A percentile compares a stretch with the other conserved stretches of the same genome.
phyloP scores from a whole-genome alignment of 2,329 filamentous ascomycete genomes.

The Trematosphaeria pertusa region DNA sequence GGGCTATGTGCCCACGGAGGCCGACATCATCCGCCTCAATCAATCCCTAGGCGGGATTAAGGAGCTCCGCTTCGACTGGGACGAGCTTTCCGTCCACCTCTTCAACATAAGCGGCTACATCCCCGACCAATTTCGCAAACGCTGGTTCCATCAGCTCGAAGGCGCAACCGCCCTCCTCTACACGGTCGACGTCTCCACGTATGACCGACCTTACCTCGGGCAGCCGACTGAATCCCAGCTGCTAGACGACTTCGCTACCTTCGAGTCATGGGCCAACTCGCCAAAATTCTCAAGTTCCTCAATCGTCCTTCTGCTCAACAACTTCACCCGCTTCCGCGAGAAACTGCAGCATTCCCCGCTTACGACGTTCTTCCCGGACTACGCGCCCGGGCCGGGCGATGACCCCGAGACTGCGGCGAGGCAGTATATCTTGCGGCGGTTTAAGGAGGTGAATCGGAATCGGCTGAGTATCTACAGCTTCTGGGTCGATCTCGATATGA shows the following conservation, averaged over 20 bases:
- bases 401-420: conserved; percentile 39
- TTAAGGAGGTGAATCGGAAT: conserved; percentile 42
- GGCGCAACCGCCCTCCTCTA: conserved; percentile 41
- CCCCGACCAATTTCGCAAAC: conserved; percentile 39
- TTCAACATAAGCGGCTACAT: conserved; percentile 45
- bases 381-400: conserved; percentile 9
- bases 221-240: conserved; percentile 37
- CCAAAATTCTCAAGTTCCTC: conserved; percentile 35
- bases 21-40: conserved; percentile 44
- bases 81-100: conserved; percentile 43
- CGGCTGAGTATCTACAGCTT: conserved; percentile 42
- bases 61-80: conserved; percentile 45
- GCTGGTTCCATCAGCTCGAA: conserved; percentile 48
- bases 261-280: conserved; percentile 39
- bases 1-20: conserved; percentile 42
- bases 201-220: conserved; percentile 39
- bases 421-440: conserved; percentile 39
- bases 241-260: conserved; percentile 38
- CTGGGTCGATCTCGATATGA: conserved; percentile 46
- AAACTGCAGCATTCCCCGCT: conserved; percentile 40
- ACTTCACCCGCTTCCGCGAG: conserved; percentile 42
- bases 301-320: conserved; percentile 44
- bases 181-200: conserved; percentile 40
- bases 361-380: conserved; percentile 40
- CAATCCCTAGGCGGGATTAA: conserved; percentile 38